Percentiles rank a stretch among this genome's conserved stretches.
These are phyloP conservation scores for Thoreauomyces humboldtii DNA, from an alignment of 192 early-diverging fungal species.

Conservation along the genomic window DNA sequence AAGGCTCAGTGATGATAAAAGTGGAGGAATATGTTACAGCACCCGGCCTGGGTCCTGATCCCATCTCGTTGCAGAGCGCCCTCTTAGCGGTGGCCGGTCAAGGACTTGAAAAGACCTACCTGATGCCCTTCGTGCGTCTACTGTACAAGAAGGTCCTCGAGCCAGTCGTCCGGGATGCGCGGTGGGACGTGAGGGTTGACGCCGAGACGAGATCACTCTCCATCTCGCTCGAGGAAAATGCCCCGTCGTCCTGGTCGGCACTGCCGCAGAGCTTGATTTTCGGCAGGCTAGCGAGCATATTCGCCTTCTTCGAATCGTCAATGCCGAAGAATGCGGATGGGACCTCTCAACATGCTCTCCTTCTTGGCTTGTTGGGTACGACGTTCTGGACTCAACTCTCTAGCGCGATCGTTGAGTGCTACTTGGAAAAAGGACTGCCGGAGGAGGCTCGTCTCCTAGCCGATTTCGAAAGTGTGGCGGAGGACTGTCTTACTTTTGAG, in stretches of 20 bases:
- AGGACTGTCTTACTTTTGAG: neutral
- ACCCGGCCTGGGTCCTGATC: slow-evolving; percentile 15
- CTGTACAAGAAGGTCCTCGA: slow-evolving; percentile 13
- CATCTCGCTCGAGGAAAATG: neutral
- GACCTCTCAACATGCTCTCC: neutral
- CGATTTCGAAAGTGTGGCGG: neutral
- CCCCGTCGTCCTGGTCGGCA: neutral
- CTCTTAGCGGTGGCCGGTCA: slow-evolving; percentile 6
- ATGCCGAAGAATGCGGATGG: neutral
- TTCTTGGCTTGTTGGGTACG: neutral
- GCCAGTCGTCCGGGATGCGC: slow-evolving; percentile 8
- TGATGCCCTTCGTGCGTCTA: slow-evolving; percentile 14
- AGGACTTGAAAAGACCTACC: neutral
- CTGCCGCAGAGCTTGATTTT: slow-evolving; percentile 1
- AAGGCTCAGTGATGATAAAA: neutral
- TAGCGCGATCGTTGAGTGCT: neutral
- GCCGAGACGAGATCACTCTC: neutral
- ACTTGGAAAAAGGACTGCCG: slow-evolving; percentile 6
- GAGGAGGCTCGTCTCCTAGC: neutral
- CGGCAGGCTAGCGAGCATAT: neutral
- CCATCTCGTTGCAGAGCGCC: slow-evolving; percentile 5
- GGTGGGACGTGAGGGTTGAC: slow-evolving; percentile 1
- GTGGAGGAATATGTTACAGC: slow-evolving; percentile 7
- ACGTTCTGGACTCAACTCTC: slow-evolving; percentile 2
- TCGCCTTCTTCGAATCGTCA: neutral